phyloP scores from a whole-genome alignment of 192 early-diverging fungal species.

The Rhizophagus sp. region DNA sequence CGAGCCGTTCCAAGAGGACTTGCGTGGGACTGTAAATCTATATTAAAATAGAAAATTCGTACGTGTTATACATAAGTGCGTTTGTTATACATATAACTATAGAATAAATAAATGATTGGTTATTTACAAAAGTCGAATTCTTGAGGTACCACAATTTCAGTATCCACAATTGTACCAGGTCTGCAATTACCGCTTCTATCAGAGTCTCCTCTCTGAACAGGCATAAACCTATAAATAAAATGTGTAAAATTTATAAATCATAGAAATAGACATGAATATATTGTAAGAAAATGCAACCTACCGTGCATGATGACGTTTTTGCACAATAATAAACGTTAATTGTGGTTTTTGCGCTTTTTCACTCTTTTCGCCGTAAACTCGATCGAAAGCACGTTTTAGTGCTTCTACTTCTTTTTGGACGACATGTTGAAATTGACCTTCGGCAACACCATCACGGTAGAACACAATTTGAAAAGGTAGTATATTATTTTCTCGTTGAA shows the following conservation, averaged over 20 bases:
- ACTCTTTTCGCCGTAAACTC: constrained; percentile 64
- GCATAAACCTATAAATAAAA: constrained; percentile 1
- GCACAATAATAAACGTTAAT: constrained; percentile 82
- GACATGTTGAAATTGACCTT: constrained; percentile 57
- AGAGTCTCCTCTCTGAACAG: constrained; percentile 41
- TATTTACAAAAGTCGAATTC: constrained; percentile 51
- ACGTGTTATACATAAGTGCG: neutral
- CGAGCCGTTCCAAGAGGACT: constrained; percentile 91
- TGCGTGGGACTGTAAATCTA: constrained; percentile 76
- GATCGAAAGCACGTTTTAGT: constrained; percentile 50
- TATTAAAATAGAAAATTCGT: neutral
- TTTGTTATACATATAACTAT: neutral
- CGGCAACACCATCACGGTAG: constrained; percentile 86
- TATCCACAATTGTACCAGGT: constrained; percentile 78
- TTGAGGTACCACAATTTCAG: constrained; percentile 65
- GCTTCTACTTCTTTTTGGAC: constrained; percentile 10
- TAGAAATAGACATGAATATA: no score
- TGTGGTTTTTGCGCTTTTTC: constrained; percentile 70
- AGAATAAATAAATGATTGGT: neutral
- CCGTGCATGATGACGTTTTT: constrained; percentile 88
- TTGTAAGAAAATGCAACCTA: constrained; percentile 31
- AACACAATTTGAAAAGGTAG: constrained; percentile 75
- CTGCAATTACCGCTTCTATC: constrained; percentile 76
- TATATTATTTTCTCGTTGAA: constrained; percentile 59
- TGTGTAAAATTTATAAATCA: neutral